phyloP scores from a whole-genome alignment of 176 grass and related monocot genomes.

The Zizania latifolia region DNA sequence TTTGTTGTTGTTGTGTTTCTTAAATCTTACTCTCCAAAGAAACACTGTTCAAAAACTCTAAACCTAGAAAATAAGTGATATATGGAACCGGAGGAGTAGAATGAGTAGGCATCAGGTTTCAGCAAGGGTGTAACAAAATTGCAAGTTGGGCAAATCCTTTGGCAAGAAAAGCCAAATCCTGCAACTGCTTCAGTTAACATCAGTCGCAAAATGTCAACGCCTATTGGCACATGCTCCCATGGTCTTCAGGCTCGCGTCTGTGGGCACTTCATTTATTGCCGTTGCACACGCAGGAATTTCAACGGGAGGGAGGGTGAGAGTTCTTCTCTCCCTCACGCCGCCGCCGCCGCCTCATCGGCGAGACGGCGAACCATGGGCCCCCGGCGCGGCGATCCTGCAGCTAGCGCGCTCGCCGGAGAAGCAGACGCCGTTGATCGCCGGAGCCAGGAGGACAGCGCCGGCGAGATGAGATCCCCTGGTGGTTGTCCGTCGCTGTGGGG shows the following conservation, averaged over 20 bases:
- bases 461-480: slow-evolving; percentile 37
- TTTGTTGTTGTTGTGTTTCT: too few relatives aligned
- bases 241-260: too few relatives aligned
- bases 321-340: too few relatives aligned
- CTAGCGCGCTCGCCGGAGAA: neutral
- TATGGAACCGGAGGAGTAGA: too few relatives aligned
- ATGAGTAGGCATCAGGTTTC: too few relatives aligned
- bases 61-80: too few relatives aligned
- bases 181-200: neutral
- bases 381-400: neutral
- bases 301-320: neutral
- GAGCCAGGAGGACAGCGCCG: neutral
- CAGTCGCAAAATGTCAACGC: neutral
- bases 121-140: too few relatives aligned
- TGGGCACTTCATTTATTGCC: neutral
- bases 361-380: slow-evolving; percentile 10
- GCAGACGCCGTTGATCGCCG: neutral
- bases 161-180: neutral
- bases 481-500: neutral
- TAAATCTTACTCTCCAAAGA: too few relatives aligned
- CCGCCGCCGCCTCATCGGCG: slow-evolving; percentile 20
- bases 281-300: neutral
- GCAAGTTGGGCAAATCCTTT: too few relatives aligned
- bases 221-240: neutral
- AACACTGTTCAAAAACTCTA: too few relatives aligned